Base-by-base conservation (phyloP, 2,329 filamentous ascomycete species). In the Cryphonectria naterciae region DNA sequence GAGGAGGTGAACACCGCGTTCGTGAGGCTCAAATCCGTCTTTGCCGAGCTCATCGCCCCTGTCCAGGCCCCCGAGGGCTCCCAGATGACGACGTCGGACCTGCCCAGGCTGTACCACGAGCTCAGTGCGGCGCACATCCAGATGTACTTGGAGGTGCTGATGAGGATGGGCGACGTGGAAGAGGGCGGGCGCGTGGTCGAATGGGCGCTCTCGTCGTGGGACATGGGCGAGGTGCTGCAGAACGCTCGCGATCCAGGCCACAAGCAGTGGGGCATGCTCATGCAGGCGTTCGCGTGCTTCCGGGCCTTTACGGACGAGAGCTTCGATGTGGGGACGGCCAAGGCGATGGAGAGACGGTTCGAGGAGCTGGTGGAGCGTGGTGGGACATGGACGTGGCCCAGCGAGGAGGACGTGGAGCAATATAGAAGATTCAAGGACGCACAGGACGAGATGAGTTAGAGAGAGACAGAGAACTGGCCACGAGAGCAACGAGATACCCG, bases 141-240 rank as follows among this genome's bases (percentile, higher is more conserved):
- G 74, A 81, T 83, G 2, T 92, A 92, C 76, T 85, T 94, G 77
- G 85, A 89, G 63, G 85, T 88, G 1, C 81, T 94, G 32, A 91
- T 87, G 0, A 85, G 86, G 67, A 78, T 89, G n/a, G 86, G 85
- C 49, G 88, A 93, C 74, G 83, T 84, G 65, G 80, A 85, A 2
- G 88, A 86, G 65, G 88, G 93, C 77, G 83, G 86, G 6, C 81
- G 81, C 4, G 79, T 91, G 6, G 79, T 91, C 19, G 78, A 81
- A 41, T 94, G 90, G 90, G 86, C 91, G 74, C 79, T 86, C 0
- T 74, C 79, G 35, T 79, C 89, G 74, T 85, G 85, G 79, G 76
- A 77, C 7, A 77, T 76, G 37, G 76, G 77, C 13, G 70, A 80
- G 46, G 75, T 80, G 6, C 75, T 79, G 17, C 76, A 77, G 52